phyloP scores from a whole-genome alignment of 176 grass and related monocot species.

The Alloteropsis semialata region DNA sequence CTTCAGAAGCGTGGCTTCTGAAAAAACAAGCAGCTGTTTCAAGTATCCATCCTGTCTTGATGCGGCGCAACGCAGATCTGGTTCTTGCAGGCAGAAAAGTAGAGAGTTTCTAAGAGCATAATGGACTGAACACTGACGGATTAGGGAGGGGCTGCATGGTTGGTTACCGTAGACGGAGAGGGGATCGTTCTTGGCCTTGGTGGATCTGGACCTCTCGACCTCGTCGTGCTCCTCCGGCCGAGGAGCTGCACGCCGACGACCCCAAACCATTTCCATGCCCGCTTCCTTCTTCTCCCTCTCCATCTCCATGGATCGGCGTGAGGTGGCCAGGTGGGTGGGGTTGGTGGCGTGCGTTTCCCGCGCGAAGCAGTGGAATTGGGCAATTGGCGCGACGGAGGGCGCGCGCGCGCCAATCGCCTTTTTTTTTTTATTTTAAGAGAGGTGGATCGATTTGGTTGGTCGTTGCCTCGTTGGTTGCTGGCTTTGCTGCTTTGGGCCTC shows the following conservation, averaged over 20 bases:
- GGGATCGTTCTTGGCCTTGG: not conserved
- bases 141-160: too few relatives aligned
- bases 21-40: not conserved
- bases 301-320: not conserved
- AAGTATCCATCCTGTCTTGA: too few relatives aligned
- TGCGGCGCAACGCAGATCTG: not conserved
- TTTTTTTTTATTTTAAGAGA: too few relatives aligned
- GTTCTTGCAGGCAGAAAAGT: not conserved
- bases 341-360: not conserved
- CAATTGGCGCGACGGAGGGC: not conserved
- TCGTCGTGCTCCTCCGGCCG: not conserved
- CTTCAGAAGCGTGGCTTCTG: not conserved
- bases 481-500: too few relatives aligned
- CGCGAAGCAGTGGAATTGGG: not conserved
- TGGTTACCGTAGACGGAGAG: not conserved
- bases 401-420: not conserved
- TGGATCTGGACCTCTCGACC: not conserved
- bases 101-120: not conserved
- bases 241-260: not conserved
- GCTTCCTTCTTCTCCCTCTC: not conserved
- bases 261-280: not conserved
- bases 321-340: not conserved
- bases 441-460: too few relatives aligned
- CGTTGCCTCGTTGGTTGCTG: too few relatives aligned
- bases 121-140: not conserved